phyloP scores from a whole-genome alignment of 2,329 filamentous ascomycete genomes.

The Alternaria burnsii region DNA sequence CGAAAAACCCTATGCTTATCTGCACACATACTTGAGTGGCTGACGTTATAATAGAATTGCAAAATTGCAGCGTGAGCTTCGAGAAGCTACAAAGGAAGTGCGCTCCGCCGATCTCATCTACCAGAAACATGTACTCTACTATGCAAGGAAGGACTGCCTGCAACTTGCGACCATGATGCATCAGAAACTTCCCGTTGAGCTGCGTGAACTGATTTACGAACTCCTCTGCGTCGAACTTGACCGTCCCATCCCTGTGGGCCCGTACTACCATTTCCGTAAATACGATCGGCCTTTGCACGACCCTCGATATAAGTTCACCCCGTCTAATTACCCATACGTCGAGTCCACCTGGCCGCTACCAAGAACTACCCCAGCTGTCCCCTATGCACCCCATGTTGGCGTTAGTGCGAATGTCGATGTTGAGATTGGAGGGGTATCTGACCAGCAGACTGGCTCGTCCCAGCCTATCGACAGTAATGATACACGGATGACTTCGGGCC shows the following conservation, averaged over 20 bases:
- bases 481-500: background rate
- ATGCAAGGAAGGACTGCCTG: conserved; percentile 25
- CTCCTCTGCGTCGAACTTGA: conserved; percentile 33
- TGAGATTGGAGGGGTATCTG: background rate
- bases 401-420: background rate
- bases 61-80: conserved; percentile 9
- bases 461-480: background rate
- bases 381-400: background rate
- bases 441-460: background rate
- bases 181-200: conserved; percentile 27
- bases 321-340: background rate
- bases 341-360: background rate
- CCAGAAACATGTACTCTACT: conserved; percentile 7
- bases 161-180: conserved; percentile 27
- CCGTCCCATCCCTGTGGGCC: conserved; percentile 30
- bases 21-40: background rate
- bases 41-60: conserved; percentile 4
- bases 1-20: background rate
- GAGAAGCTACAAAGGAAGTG: background rate
- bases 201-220: conserved; percentile 33
- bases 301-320: background rate
- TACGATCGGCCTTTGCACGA: conserved; percentile 15
- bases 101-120: background rate
- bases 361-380: background rate
- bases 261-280: conserved; percentile 33